A percentile compares a stretch with the other conserved stretches of the same genome.
These are phyloP conservation scores for Lathyrus tuberosus DNA, from an alignment of 306 rosid species.

Conservation along the genomic window DNA sequence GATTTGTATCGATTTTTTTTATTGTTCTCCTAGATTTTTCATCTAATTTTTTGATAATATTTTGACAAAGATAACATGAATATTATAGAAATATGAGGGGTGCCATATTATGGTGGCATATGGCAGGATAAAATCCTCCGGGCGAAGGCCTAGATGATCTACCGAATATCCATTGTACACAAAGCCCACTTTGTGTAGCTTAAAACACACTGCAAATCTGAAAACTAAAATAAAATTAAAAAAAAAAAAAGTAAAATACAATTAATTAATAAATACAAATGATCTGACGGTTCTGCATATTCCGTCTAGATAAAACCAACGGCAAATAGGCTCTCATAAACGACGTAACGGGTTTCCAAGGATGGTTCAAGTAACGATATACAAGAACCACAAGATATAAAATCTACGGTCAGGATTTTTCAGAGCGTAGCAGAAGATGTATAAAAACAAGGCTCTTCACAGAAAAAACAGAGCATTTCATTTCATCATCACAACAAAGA, in stretches of 20 bases:
- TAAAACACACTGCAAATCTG: no score
- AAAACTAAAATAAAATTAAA: no score
- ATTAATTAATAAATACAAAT: neutral
- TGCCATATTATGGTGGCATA: no score
- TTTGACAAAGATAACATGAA: no score
- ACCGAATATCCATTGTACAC: no score
- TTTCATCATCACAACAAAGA: constrained; percentile 41
- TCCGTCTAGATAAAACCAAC: constrained; percentile 40
- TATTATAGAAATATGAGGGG: no score
- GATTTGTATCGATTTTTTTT: no score
- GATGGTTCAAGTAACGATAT: constrained; percentile 34
- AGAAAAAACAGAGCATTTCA: constrained; percentile 57
- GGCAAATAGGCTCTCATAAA: constrained; percentile 2
- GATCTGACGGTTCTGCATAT: constrained; percentile 52
- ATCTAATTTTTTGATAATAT: no score
- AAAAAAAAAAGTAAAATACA: no score
- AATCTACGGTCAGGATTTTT: constrained; percentile 48
- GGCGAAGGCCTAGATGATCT: constrained; percentile 22
- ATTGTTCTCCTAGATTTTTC: no score
- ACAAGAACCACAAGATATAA: constrained; percentile 47
- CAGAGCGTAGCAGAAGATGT: constrained; percentile 44
- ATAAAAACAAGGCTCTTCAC: constrained; percentile 51
- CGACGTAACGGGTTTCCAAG: constrained; percentile 50
- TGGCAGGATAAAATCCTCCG: no score
- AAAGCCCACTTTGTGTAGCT: no score